Base-by-base conservation (phyloP, 2,329 filamentous ascomycete species). In the Cladosporium sphaerospermum region DNA sequence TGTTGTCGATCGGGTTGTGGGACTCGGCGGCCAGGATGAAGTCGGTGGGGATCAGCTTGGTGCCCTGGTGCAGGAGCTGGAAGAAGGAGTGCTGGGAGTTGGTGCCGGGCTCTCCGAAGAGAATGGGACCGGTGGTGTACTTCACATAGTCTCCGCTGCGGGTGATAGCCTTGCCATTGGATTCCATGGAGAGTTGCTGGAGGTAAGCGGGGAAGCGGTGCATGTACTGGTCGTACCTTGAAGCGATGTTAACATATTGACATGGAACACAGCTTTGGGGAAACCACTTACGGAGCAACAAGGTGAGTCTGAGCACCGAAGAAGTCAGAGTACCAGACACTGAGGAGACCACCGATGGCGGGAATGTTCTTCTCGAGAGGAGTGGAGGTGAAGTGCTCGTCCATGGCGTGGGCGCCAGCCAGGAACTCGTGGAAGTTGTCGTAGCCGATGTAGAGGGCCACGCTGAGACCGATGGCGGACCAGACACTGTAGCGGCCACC, bases 41-140 rank as follows among this genome's bases (percentile, higher is more conserved):
- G 75, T 99, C 93, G 63, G 92, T 86, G 13, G 93, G 93, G 69
- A 99, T 97, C 67, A 99, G 85, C 83, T 97, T 97, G 65, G 93
- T 99, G 67, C 93, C 93, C 75, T 99, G 93, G 80, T 99, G 93
- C 55, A 99, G 84, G 45, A 99, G 86, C 81, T 99, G 93, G 86
- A 95, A 99, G 85, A 99, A 99, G 57, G 93, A 97, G 82, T 99
- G 93, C 78, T 99, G 93, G 42, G 93, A 93, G 71, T 99, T 99
- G 72, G 93, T 99, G 74, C 90, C 95, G 51, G 93, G 93, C 80
- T 99, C 93, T 68, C 93, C 93, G 70, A 99, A 99, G 59, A 99
- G 78, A 69, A 99, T 92, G 52, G 93, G 83, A 45, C 93, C 92
- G 36, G 93, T 99, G 54, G 91, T 96, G 79, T 99, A 99, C 77